phyloP scores from a whole-genome alignment of 441 rosid genomes.

The Breynia disticha region DNA sequence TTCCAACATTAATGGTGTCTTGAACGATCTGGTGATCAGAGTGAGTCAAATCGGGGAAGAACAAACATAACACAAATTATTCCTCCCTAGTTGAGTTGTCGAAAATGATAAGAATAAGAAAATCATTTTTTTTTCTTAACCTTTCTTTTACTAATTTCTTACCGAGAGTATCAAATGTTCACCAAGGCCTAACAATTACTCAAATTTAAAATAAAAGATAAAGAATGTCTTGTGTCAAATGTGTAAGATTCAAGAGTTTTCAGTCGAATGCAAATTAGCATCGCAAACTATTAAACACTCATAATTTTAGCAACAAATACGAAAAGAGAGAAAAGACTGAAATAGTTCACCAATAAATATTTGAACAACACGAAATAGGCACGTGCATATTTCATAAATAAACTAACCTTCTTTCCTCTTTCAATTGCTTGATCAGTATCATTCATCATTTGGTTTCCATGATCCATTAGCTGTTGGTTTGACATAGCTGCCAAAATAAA shows the following conservation, averaged over 20 bases:
- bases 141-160: too few species aligned
- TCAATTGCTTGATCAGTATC: slow-evolving; percentile 95
- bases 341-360: too few species aligned
- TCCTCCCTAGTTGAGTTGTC: neutral
- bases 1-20: slow-evolving; percentile 83
- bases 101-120: neutral
- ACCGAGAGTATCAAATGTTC: too few species aligned
- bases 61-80: neutral
- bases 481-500: slow-evolving; percentile 57
- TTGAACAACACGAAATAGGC: neutral
- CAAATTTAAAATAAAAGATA: too few species aligned
- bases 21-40: slow-evolving; percentile 58
- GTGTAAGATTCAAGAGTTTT: too few species aligned
- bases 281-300: too few species aligned
- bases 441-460: slow-evolving; percentile 80
- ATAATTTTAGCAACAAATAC: too few species aligned
- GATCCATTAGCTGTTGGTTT: slow-evolving; percentile 71
- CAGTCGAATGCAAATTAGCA: too few species aligned
- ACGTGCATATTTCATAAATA: neutral
- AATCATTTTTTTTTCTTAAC: too few species aligned
- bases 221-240: too few species aligned
- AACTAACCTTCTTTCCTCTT: slow-evolving; percentile 71
- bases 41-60: neutral
- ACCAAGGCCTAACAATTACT: too few species aligned
- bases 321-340: too few species aligned